Base-by-base conservation (phyloP, 2,329 filamentous ascomycete species). In the Penicillium sp. region DNA sequence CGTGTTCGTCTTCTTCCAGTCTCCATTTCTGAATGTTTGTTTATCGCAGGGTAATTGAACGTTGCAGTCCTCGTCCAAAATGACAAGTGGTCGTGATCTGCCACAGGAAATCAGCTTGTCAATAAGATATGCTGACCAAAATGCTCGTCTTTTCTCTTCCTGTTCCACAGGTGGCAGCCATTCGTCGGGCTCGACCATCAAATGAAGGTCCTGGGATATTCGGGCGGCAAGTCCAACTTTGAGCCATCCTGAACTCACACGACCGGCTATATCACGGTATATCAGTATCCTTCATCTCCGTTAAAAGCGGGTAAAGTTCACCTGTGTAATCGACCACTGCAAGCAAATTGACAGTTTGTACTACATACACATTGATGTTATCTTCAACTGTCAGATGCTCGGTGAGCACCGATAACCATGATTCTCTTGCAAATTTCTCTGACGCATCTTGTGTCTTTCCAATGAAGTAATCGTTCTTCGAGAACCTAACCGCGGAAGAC, bases 121-220 rank as follows among this genome's bases (percentile, higher is more conserved):
- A 9, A 66, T 47, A 0, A 67, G 45, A 35, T 66, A 67, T 24
- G 57, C 53, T 1, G 64, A 66, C 64, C 64, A 67, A 40, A 65
- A 66, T 9, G 57, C 55, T 28, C 61, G 52, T 13, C 63, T 56
- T 19, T 53, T 53, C 37, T 66, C 63, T 42, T 66, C 64, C 38
- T 65, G 61, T 34, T 64, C 58, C 0, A 53, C 24, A 32, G 49
- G 47, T 9, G 61, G 45, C 1, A 61, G 42, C 32, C 53, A 53
- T 8, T 35, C 22, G 7, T 39, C 39, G 2, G 60, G 56, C 17
- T 65, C 62, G 3, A 40, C 52, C 56, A 62, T 64, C 8, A 65
- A 65, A 9, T 62, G 64, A 17, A 71, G 67, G 39, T 61, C 61
- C 42, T 67, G 64, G 6, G 86, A 90, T 65, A 80, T 93, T 35